Evolutionary conservation across 306 rosid species (phyloP), one percentile per base, ranked within the genome.

Genomic region (Gleditsia sinensis): DNA sequence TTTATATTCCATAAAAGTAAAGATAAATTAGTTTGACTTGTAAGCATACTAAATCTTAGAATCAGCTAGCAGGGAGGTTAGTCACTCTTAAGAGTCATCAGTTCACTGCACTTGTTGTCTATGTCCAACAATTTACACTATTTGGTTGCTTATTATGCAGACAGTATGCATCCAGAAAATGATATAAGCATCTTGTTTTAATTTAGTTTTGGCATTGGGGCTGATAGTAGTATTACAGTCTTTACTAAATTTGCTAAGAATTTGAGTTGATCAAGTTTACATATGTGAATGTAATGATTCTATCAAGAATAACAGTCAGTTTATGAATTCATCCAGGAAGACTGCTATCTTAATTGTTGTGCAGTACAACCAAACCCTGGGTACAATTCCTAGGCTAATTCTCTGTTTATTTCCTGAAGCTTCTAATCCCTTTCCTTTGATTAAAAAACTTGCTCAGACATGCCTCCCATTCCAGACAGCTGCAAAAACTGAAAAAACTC

Each of bases 261-360:
- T 39, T 70, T 25, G 63, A 36, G 60, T 64, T 37, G 8, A 43
- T 37, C 25, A 48, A 45, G 70, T 25, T 10, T 12, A 20, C 80
- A 54, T 66, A 66, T 36, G 9, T 36, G 42, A 10, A 27, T 27
- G 72, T 20, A 28, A 54, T 27, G 27, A 40, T 67, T 67, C 17
- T 43, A 21, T 45, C 6, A 56, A 55, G 12, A 57, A 56, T 55
- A 55, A 46, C 6, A 68, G 23, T 67, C 27, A 67, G 42, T 36
- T 62, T 63, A 63, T 10, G 51, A 61, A 64, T 49, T 62, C 78
- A 61, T 62, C 34, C 39, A 46, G 10, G 37, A 74, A 62, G 39
- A 63, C 6, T 49, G 78, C 37, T 11, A 39, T 62, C 46, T 55
- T 24, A n/a, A 21, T 64, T 53, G 39, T 64, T 33, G n/a, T 19